Percentiles rank a stretch among this genome's conserved stretches.
These are phyloP conservation scores for Thalassiosira hispida DNA, from an alignment of 352 stramenopile species.

Conservation along the genomic window DNA sequence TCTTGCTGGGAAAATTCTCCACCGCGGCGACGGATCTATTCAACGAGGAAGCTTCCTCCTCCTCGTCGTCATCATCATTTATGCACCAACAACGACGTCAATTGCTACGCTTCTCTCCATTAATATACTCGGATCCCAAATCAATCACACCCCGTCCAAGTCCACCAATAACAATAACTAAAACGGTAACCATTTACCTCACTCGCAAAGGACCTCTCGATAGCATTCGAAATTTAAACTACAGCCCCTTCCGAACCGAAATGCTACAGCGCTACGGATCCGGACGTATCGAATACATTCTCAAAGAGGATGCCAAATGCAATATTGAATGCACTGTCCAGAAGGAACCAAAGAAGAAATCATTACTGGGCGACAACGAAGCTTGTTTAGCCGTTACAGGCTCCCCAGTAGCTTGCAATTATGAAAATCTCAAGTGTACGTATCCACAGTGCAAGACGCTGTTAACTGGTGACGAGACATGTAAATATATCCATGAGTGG, in stretches of 20 bases:
- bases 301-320: background rate
- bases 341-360: background rate
- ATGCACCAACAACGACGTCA: no score
- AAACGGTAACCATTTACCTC: slow-evolving; percentile 18
- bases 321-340: background rate
- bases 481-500: background rate
- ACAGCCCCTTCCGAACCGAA: slow-evolving; percentile 20
- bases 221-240: no score
- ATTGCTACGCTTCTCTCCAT: no score
- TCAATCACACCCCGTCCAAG: no score
- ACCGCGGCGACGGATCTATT: no score
- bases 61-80: no score
- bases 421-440: background rate
- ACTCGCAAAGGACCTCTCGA: no score
- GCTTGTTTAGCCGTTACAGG: slow-evolving; percentile 16
- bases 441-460: slow-evolving; percentile 47
- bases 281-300: background rate
- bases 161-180: no score
- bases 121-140: no score
- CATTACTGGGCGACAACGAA: background rate
- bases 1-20: no score
- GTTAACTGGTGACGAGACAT: slow-evolving; percentile 58
- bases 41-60: no score
- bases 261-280: slow-evolving; percentile 16
- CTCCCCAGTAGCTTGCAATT: background rate